These are phyloP conservation scores for Cladosporium sp. DNA, from an alignment of 2,329 filamentous ascomycete genomes.

Conservation along the genomic window DNA sequence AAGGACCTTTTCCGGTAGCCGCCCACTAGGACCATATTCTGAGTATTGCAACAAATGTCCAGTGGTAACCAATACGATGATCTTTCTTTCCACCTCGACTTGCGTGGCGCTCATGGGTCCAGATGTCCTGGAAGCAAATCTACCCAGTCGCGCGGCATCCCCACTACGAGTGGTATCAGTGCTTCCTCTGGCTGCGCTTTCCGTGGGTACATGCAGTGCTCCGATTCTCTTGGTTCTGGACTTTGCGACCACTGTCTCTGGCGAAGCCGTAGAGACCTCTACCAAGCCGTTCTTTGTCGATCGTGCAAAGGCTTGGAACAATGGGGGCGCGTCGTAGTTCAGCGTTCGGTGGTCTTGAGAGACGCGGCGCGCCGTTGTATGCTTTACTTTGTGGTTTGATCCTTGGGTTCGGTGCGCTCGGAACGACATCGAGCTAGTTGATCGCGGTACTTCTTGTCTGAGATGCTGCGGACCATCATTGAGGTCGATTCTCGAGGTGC, in stretches of 20 bases:
- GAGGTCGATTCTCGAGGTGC: constrained; percentile 17
- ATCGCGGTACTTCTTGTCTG: constrained; percentile 1
- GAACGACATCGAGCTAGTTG: constrained; percentile 19
- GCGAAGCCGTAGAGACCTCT: constrained; percentile 62
- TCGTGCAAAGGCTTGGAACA: constrained; percentile 87
- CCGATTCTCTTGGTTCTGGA: constrained; percentile 20
- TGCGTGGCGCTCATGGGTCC: constrained; percentile 12
- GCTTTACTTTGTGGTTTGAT: neutral
- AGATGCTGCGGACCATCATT: constrained; percentile 15
- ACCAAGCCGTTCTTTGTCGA: constrained; percentile 73
- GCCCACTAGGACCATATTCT: constrained; percentile 67
- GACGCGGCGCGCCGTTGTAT: neutral
- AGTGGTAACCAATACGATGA: constrained; percentile 69
- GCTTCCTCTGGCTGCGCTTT: constrained; percentile 17
- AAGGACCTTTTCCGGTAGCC: constrained; percentile 72
- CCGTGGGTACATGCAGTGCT: neutral
- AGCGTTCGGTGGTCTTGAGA: constrained; percentile 10
- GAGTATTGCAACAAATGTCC: constrained; percentile 75
- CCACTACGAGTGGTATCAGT: constrained; percentile 18
- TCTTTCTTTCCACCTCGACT: constrained; percentile 64
- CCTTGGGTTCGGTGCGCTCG: constrained; percentile 1
- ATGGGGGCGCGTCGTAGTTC: constrained; percentile 58
- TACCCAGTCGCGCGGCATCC: constrained; percentile 22
- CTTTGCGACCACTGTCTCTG: constrained; percentile 53
- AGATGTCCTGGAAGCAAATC: constrained; percentile 20